Evolutionary conservation across 192 early-diverging fungal species (phyloP), one percentile per base, ranked within the genome.

Genomic region (Coemansia sp.): DNA sequence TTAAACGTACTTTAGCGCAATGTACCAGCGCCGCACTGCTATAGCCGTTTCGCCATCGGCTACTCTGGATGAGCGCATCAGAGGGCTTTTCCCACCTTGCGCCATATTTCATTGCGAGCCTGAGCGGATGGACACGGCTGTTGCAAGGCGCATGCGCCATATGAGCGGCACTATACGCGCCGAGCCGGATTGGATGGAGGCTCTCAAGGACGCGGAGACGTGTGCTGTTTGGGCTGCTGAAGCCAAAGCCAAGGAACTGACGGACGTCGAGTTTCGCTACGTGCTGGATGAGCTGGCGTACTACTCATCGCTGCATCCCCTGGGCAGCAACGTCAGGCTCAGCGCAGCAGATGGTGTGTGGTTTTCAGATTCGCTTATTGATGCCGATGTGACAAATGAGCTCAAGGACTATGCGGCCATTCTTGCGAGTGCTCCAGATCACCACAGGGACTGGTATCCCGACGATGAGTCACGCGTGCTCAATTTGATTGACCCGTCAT

Each of bases 381-480:
- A 63, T 8, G 41, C 25, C 12, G 51, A 37, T 0, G 45, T 22
- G 2, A 27, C 7, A 7, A 22, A 25, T 37, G 59, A 64, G 6
- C 39, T 71, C 20, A 4, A 42, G 60, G 39, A 56, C 7, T n/a
- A 68, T 35, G 29, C 39, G 1, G 31, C 62, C 20, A 51, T 65
- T 31, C 58, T 27, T 14, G 37, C 25, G 58, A 22, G 8, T 17
- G 58, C 19, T n/a, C 19, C 37, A 25, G 14, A 40, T 32, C 54
- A 36, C 63, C 80, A 31, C 14, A 71, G 84, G 19, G 73, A 86
- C 19, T 86, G 35, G 66, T 73, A 79, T 80, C 84, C 87, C 68
- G 82, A 74, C 4, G 73, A 77, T 4, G 59, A 73, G 15, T 68
- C 85, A 14, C 67, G 70, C 63, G 73, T 84, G 14, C 62, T 72